These are phyloP conservation scores for Hemileia vastatrix DNA, from an alignment of 1,284 basidiomycete genomes.

Conservation along the genomic window DNA sequence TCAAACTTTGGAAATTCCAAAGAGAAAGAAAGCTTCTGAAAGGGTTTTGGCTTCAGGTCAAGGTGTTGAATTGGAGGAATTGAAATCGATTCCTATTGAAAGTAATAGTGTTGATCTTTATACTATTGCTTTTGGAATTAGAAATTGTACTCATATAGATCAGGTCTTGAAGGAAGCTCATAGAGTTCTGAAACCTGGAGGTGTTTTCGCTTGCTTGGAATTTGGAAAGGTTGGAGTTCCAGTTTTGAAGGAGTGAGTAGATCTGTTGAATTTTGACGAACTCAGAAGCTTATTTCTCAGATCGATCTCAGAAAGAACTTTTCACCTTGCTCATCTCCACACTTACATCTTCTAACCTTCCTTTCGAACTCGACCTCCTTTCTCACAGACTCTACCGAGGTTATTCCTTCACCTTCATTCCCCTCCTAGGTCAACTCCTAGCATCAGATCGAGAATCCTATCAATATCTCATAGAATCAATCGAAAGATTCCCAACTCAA, in stretches of 20 bases:
- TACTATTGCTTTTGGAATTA: conserved; percentile 97
- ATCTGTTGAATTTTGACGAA: too few relatives aligned
- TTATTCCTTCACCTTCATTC: conserved; percentile 94
- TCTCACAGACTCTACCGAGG: conserved; percentile 70
- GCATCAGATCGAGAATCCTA: conserved; percentile 91
- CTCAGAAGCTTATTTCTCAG: neutral
- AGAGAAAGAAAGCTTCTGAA: neutral
- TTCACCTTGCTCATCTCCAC: too few relatives aligned
- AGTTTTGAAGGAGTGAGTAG: conserved; percentile 64
- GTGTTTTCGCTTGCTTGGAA: conserved; percentile 89
- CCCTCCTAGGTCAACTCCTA: conserved; percentile 86
- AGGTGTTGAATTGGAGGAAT: neutral
- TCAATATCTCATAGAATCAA: conserved; percentile 90
- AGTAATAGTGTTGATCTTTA: conserved; percentile 89
- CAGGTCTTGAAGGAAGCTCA: conserved; percentile 81
- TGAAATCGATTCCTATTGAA: conserved; percentile 52
- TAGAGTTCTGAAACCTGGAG: conserved; percentile 91
- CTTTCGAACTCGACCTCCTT: conserved; percentile 1
- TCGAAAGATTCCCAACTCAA: conserved; percentile 86
- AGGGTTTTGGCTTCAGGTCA: neutral
- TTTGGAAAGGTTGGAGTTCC: conserved; percentile 92
- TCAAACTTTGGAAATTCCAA: conserved; percentile 30
- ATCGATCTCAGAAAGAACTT: too few relatives aligned
- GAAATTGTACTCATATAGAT: conserved; percentile 91
- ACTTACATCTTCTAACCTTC: neutral